A percentile compares a stretch with the other conserved stretches of the same genome.
These are phyloP conservation scores for Epichloe aotearoae DNA, from an alignment of 2,329 filamentous ascomycete genomes.

Conservation along the genomic window DNA sequence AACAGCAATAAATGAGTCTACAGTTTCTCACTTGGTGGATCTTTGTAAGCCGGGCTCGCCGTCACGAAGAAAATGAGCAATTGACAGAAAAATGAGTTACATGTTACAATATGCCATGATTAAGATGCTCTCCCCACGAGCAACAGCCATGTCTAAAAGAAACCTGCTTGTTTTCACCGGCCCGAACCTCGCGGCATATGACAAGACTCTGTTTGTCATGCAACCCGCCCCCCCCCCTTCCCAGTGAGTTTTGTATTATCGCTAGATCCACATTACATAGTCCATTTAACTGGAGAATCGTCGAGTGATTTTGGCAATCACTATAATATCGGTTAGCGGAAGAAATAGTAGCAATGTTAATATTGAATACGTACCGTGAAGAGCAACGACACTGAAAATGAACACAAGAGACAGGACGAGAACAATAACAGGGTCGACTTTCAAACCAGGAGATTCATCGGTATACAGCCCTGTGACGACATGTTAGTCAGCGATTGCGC, in stretches of 20 bases:
- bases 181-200: background rate
- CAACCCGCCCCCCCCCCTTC: background rate
- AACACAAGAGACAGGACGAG: slow-evolving; percentile 93
- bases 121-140: background rate
- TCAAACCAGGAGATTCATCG: slow-evolving; percentile 91
- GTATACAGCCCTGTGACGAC: slow-evolving; percentile 67
- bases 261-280: background rate
- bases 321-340: slow-evolving; percentile 29
- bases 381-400: slow-evolving; percentile 94
- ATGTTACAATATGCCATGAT: slow-evolving; percentile 2
- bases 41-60: background rate
- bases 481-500: slow-evolving; percentile 8
- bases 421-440: slow-evolving; percentile 96
- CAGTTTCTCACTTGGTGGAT: background rate
- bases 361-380: slow-evolving; percentile 42
- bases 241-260: background rate
- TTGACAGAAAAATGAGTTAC: background rate
- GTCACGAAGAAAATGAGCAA: background rate
- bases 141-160: background rate
- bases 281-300: slow-evolving; percentile 56
- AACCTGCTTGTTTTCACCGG: background rate
- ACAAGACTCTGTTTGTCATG: background rate
- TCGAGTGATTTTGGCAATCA: slow-evolving; percentile 90
- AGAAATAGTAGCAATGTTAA: background rate
- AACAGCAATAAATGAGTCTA: too few relatives aligned